A percentile compares a stretch with the other conserved stretches of the same genome.
Conservation (phyloP, 2,329 filamentous ascomycete species). For the Ophiosphaerella herpotricha region DNA sequence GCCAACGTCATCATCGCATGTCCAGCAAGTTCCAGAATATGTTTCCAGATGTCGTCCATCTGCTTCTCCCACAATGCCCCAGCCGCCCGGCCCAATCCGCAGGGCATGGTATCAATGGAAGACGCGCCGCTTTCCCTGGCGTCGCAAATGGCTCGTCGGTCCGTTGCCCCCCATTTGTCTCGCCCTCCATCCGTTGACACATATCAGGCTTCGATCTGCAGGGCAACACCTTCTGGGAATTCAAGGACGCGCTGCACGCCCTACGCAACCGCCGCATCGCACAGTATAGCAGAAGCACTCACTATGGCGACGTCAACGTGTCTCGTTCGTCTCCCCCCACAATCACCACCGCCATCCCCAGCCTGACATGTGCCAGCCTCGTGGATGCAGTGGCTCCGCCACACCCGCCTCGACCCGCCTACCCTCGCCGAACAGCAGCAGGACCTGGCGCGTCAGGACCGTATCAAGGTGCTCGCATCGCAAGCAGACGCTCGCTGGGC, state of each 20-base stretch:
- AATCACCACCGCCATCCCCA: not conserved
- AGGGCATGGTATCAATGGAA: conserved; percentile 67
- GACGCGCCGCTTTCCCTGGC: conserved; percentile 64
- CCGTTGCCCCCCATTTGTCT: conserved; percentile 8
- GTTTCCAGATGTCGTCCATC: too few species aligned
- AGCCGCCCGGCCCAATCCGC: conserved; percentile 43
- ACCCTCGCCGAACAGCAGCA: conserved; percentile 62
- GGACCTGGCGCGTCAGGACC: conserved; percentile 61
- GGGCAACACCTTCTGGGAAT: conserved; percentile 71
- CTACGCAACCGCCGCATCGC: conserved; percentile 63
- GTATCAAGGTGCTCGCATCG: conserved; percentile 63
- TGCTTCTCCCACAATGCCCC: conserved; percentile 36
- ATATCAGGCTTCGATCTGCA: conserved; percentile 61
- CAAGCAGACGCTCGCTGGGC: conserved; percentile 67
- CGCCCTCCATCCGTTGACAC: too few species aligned
- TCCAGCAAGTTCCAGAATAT: too few species aligned
- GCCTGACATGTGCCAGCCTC: conserved; percentile 52
- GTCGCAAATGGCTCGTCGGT: conserved; percentile 64
- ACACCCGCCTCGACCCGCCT: conserved; percentile 62
- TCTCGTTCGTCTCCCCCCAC: conserved; percentile 49
- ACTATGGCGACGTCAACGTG: conserved; percentile 65
- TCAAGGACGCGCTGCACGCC: conserved; percentile 62
- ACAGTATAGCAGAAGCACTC: conserved; percentile 57
- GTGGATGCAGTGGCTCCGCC: conserved; percentile 72
- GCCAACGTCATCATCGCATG: conserved; percentile 25